Percentiles rank a stretch among this genome's conserved stretches.
Evolutionary conservation across 2,329 filamentous ascomycete species (phyloP).

Genomic region (Myriosclerotinia scirpicola): DNA sequence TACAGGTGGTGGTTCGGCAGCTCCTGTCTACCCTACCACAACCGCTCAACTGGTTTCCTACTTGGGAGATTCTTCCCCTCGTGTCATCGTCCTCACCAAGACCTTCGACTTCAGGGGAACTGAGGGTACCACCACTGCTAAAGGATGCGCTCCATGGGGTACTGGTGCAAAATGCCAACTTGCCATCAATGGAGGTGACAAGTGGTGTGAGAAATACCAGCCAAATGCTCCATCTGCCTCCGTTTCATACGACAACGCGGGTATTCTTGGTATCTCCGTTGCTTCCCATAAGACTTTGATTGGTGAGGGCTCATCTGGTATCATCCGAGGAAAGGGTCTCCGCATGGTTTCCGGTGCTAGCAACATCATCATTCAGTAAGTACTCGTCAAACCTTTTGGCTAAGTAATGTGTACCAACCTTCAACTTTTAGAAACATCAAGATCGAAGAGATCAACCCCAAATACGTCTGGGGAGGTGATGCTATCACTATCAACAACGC

Average conservation of each 20-base stretch:
- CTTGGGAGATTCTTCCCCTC: conserved; percentile 13
- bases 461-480: conserved; percentile 45
- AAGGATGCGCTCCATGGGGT: conserved; percentile 42
- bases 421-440: conserved; percentile 32
- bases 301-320: conserved; percentile 35
- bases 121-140: conserved; percentile 42
- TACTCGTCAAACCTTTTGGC: neutral
- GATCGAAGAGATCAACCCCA: conserved; percentile 41
- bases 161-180: conserved; percentile 43
- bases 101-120: conserved; percentile 53
- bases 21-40: conserved; percentile 53
- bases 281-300: conserved; percentile 38
- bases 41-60: conserved; percentile 56
- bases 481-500: conserved; percentile 41
- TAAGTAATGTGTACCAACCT: neutral
- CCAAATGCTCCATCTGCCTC: conserved; percentile 9
- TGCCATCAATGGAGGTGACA: conserved; percentile 50
- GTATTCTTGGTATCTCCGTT: conserved; percentile 33
- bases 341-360: conserved; percentile 35
- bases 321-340: conserved; percentile 39
- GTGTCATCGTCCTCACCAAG: conserved; percentile 57
- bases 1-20: conserved; percentile 59
- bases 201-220: conserved; percentile 1
- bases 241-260: conserved; percentile 36
- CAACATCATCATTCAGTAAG: conserved; percentile 34